phyloP scores from a whole-genome alignment of 352 stramenopile species.

The Pythium pectinolyticum region DNA sequence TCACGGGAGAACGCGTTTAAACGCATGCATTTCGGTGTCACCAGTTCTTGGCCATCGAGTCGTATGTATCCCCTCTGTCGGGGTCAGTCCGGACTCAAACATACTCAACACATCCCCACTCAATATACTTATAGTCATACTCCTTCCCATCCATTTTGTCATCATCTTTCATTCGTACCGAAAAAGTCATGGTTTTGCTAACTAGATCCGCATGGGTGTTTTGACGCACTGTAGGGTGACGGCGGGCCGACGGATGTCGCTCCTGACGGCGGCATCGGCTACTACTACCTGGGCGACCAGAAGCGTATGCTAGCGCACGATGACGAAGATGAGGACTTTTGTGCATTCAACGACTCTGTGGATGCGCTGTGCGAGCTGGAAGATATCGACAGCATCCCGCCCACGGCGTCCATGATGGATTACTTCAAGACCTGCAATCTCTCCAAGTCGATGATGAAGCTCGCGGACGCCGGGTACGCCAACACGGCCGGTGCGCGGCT shows the following conservation, averaged over 20 bases:
- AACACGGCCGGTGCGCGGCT: conserved; percentile 74
- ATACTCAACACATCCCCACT: conserved; percentile 31
- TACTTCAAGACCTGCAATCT: conserved; percentile 66
- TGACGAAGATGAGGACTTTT: conserved; percentile 66
- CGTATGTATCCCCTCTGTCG: conserved; percentile 63
- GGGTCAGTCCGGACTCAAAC: conserved; percentile 89
- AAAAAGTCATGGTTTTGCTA: not conserved
- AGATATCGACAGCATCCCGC: conserved; percentile 57
- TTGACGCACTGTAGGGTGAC: conserved; percentile 51
- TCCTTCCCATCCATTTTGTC: not conserved
- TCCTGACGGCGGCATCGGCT: conserved; percentile 76
- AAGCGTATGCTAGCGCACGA: conserved; percentile 80
- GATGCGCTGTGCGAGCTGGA: conserved; percentile 61
- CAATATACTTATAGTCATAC: conserved; percentile 4
- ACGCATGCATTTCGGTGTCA: conserved; percentile 57
- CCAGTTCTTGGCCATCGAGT: conserved; percentile 81
- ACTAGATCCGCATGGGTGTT: not conserved
- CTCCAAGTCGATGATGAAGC: conserved; percentile 79
- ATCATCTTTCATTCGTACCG: not conserved
- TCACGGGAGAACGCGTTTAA: conserved; percentile 4
- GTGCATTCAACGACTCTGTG: conserved; percentile 71
- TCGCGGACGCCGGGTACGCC: conserved; percentile 75
- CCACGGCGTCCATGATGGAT: conserved; percentile 70
- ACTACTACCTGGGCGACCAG: conserved; percentile 87
- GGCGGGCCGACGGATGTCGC: conserved; percentile 70